These are phyloP conservation scores for Neurospora sp. DNA, from an alignment of 495 filamentous ascomycete genomes.

Conservation along the genomic window DNA sequence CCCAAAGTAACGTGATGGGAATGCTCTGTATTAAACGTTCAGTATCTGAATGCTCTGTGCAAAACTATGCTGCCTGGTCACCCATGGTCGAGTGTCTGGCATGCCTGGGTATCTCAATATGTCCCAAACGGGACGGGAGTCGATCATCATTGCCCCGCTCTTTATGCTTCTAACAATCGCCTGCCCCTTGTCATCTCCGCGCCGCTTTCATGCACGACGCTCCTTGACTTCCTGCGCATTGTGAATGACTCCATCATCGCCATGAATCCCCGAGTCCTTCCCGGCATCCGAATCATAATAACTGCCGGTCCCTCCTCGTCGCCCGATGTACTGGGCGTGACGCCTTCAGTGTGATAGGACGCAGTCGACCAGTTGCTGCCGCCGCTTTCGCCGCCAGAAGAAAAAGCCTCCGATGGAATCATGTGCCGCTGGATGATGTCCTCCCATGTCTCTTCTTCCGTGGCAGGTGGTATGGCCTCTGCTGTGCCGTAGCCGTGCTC, in stretches of 20 bases:
- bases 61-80: background rate
- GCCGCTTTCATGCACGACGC: background rate
- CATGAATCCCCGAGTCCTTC: background rate
- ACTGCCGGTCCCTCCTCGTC: background rate
- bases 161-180: background rate
- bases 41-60: background rate
- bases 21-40: background rate
- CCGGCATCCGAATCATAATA: background rate
- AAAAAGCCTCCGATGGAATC: background rate
- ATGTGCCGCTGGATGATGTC: background rate
- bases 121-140: background rate
- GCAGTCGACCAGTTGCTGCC: background rate
- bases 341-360: background rate
- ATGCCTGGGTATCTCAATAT: background rate
- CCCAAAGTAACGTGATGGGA: background rate
- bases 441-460: background rate
- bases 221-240: background rate
- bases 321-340: background rate
- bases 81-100: background rate
- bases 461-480: background rate
- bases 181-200: background rate
- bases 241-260: background rate
- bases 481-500: background rate
- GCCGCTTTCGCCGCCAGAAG: background rate
- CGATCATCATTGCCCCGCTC: background rate